These are phyloP conservation scores for Moesziomyces parantarcticus DNA, from an alignment of 1,284 basidiomycete genomes.

Conservation along the genomic window DNA sequence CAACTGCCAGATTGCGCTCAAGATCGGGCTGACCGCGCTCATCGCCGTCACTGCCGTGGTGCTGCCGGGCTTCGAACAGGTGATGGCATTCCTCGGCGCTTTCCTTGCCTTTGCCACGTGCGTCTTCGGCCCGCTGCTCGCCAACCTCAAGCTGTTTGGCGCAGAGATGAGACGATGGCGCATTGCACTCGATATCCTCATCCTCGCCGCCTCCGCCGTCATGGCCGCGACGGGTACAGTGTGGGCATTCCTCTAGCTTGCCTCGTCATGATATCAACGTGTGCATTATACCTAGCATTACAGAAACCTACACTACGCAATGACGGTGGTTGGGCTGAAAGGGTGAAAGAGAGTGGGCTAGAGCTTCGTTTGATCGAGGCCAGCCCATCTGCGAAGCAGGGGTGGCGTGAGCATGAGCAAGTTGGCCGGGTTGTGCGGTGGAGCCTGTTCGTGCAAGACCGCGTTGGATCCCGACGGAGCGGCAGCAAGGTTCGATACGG, in stretches of 20 bases:
- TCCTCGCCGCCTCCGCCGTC: constrained; percentile 49
- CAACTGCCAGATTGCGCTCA: constrained; percentile 27
- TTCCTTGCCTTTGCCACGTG: constrained; percentile 81
- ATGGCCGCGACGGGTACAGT: constrained; percentile 57
- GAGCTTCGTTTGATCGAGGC: constrained; percentile 46
- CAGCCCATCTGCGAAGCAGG: constrained; percentile 36
- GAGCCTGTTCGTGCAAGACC: not conserved
- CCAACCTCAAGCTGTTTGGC: constrained; percentile 53
- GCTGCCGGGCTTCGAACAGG: constrained; percentile 84
- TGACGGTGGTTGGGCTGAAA: too few relatives aligned
- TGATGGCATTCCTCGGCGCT: constrained; percentile 89
- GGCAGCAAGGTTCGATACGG: not conserved
- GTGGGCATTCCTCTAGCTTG: constrained; percentile 50
- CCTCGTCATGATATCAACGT: not conserved
- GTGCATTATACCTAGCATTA: not conserved
- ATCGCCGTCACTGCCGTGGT: constrained; percentile 67
- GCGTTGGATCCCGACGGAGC: not conserved
- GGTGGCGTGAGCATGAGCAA: constrained; percentile 34
- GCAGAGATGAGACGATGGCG: constrained; percentile 35
- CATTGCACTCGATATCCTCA: constrained; percentile 41
- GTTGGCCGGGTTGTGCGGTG: not conserved
- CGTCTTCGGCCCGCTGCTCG: constrained; percentile 62
- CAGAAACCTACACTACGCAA: not conserved
- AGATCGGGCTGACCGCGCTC: constrained; percentile 44
- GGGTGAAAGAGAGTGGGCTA: too few relatives aligned